Evolutionary conservation across 805 yeast genomes (phyloP), one percentile per base, ranked within the genome.

Genomic region (Yarrowia sp.): DNA sequence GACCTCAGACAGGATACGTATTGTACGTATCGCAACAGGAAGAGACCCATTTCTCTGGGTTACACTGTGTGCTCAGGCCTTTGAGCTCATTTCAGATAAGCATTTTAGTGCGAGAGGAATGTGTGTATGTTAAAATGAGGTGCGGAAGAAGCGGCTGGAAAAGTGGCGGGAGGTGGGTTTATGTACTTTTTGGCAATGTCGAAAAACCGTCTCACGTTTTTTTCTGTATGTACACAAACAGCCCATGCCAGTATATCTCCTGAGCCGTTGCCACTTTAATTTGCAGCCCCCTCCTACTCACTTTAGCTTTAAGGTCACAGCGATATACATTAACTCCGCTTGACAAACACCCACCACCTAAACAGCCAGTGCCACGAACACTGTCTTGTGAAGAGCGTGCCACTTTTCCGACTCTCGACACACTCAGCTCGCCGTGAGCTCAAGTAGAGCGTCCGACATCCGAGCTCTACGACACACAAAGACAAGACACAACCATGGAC

Each of bases 301-400:
- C 2, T 30, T 36, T 21, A 54, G 21, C 61, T 54, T 54, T 54
- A 54, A 38, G 46, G 46, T 22, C 46, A 54, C 61, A 54, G 61
- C 61, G 46, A 36, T 36, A 54, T 54, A 54, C 61, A 54, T 54
- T 36, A 38, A 38, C 46, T 38, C 35, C 35, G 46, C 61, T 35
- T 51, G 22, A 22, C 28, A 6, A 38, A 36, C 36, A 36, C 35
- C 43, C 46, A 36, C 61, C 44, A 33, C 58, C 51, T 46, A 46
- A 46, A 46, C 51, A 43, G 24, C 48, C 40, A 22, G 54, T 16
- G 32, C 51, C 19, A 19, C 19, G 12, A 36, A 36, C 41, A 36
- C 41, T 36, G 41, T 38, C 43, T 19, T 7, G 22, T 16, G 22
- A 38, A 21, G 22, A 19, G 43, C 43, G 43, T 36, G 17, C 43